phyloP scores from a whole-genome alignment of 2,329 filamentous ascomycete species.

The Venturia asperata region DNA sequence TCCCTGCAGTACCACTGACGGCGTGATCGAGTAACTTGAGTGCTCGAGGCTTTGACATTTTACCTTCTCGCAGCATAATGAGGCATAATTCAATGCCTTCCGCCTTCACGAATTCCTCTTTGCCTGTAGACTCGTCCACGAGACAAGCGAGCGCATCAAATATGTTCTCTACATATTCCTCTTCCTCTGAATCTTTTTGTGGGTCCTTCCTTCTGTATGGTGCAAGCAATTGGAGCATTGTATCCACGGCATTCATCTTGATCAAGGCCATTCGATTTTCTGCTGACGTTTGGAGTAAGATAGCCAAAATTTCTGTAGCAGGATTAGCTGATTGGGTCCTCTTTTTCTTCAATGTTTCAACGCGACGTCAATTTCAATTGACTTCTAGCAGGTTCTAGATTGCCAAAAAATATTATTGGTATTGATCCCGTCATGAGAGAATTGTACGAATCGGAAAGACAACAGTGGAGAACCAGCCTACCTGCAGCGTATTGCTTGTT shows the following conservation, averaged over 20 bases:
- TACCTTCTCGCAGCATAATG: conserved; percentile 78
- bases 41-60: conserved; percentile 70
- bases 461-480: not conserved
- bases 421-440: not conserved
- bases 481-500: conserved; percentile 78
- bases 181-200: conserved; percentile 73
- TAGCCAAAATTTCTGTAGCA: conserved; percentile 75
- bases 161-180: conserved; percentile 90
- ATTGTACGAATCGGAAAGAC: not conserved
- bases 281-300: conserved; percentile 70
- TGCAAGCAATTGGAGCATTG: conserved; percentile 73
- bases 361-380: not conserved
- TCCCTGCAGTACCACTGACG: conserved; percentile 44
- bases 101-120: conserved; percentile 74
- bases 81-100: conserved; percentile 88
- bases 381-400: not conserved
- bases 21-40: conserved; percentile 82
- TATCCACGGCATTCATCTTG: conserved; percentile 47
- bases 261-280: conserved; percentile 46
- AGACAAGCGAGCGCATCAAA: conserved; percentile 82
- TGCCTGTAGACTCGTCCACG: conserved; percentile 67
- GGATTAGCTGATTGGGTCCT: not conserved
- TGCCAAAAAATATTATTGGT: not conserved
- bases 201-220: conserved; percentile 83
- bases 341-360: not conserved